Evolutionary conservation across 148 eudicot genomes (phyloP).

Genomic region (Limonium bicolor): DNA sequence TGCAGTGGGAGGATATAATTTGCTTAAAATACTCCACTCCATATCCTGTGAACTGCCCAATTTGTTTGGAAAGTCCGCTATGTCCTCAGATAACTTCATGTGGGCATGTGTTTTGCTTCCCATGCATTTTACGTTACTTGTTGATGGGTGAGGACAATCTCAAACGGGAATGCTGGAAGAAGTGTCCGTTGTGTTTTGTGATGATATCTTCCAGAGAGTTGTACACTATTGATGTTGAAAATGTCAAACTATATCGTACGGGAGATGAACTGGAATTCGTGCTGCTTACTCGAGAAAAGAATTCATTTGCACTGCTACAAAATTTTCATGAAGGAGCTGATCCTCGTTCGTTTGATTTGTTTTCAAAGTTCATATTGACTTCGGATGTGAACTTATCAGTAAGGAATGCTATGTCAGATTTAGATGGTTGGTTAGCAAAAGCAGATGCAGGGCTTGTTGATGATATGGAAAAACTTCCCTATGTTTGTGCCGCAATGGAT

Average conservation of each 20-base stretch:
- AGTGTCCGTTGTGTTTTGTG: constrained; percentile 86
- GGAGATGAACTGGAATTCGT: constrained; percentile 59
- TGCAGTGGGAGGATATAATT: constrained; percentile 89
- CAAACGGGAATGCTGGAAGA: constrained; percentile 65
- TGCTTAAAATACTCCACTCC: constrained; percentile 75
- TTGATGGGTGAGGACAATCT: constrained; percentile 53
- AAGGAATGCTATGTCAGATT: constrained; percentile 60
- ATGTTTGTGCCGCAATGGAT: constrained; percentile 86
- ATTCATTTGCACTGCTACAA: constrained; percentile 42
- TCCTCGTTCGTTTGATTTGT: constrained; percentile 26
- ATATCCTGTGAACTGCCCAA: constrained; percentile 66
- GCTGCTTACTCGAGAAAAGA: constrained; percentile 65
- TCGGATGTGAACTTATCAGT: constrained; percentile 82
- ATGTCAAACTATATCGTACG: constrained; percentile 41
- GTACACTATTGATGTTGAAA: constrained; percentile 69
- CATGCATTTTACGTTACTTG: constrained; percentile 79
- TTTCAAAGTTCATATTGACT: constrained; percentile 75
- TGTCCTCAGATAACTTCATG: constrained; percentile 94
- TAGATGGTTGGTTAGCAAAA: constrained; percentile 87
- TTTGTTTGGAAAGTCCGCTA: constrained; percentile 77
- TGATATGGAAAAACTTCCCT: constrained; percentile 91
- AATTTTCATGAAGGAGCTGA: constrained; percentile 25
- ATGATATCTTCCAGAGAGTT: constrained; percentile 75
- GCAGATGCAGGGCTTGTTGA: constrained; percentile 93
- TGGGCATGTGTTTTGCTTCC: constrained; percentile 91